These are phyloP conservation scores for Saururus chinensis DNA, from an alignment of 164 flowering plant genomes.

Conservation along the genomic window DNA sequence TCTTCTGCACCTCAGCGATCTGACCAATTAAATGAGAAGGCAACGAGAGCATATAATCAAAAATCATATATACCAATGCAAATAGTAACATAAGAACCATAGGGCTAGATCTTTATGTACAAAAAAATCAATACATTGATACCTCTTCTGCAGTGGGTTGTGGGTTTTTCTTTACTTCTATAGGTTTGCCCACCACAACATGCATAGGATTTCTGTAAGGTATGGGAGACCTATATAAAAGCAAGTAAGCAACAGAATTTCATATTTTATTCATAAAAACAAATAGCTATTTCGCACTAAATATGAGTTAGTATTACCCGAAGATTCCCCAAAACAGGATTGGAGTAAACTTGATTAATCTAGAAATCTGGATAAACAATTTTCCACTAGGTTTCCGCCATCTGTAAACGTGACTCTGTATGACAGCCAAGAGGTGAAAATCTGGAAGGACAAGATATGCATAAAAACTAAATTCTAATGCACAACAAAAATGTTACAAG, in stretches of 20 bases:
- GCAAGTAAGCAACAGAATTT: background rate
- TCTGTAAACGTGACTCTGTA: conserved; percentile 58
- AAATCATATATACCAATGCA: background rate
- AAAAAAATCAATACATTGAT: conserved; percentile 1
- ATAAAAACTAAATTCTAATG: background rate
- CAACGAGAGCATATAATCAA: background rate
- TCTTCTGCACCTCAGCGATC: conserved; percentile 48
- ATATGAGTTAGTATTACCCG: conserved; percentile 34
- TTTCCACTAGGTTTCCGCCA: conserved; percentile 90
- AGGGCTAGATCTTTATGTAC: too few relatives aligned
- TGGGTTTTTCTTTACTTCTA: conserved; percentile 49
- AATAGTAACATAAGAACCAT: background rate
- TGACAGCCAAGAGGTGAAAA: background rate
- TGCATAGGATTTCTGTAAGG: conserved; percentile 63
- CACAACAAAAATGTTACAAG: background rate
- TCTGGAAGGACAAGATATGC: background rate
- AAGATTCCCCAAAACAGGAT: conserved; percentile 72
- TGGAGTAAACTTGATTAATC: conserved; percentile 77
- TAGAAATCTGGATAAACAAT: conserved; percentile 35
- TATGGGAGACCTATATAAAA: conserved; percentile 49
- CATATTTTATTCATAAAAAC: background rate
- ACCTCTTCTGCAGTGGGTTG: conserved; percentile 77
- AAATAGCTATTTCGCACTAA: too few relatives aligned
- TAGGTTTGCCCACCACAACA: conserved; percentile 81
- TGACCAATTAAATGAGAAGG: conserved; percentile 10